Evolutionary conservation across 441 rosid species (phyloP).

Genomic region (Pelargonium fulgidum): DNA sequence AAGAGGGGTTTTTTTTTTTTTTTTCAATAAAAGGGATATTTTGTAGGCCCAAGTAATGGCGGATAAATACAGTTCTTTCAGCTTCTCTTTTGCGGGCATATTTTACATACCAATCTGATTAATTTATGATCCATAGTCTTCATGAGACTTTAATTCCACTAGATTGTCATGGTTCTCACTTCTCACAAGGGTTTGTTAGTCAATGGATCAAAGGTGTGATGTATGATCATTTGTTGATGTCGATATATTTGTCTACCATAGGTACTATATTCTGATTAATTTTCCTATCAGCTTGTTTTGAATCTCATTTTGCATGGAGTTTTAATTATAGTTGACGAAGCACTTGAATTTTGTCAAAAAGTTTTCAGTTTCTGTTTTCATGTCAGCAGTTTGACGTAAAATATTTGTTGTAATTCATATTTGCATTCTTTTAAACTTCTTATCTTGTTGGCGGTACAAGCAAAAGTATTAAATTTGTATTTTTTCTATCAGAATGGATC

Average conservation of each 20-base stretch:
- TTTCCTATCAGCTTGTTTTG: not conserved
- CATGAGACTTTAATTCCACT: too few relatives aligned
- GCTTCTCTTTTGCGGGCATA: too few relatives aligned
- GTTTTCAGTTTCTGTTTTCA: not conserved
- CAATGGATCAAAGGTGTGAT: not conserved
- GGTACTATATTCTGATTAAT: not conserved
- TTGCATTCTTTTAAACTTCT: not conserved
- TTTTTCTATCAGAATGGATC: slow-evolving; percentile 50
- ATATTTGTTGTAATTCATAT: slow-evolving; percentile 7
- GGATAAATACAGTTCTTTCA: too few relatives aligned
- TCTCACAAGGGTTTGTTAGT: not conserved
- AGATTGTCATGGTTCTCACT: too few relatives aligned
- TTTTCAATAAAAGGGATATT: too few relatives aligned
- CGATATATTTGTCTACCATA: not conserved
- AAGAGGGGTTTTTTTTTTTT: too few relatives aligned
- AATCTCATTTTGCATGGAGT: not conserved
- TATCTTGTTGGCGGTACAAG: slow-evolving; percentile 12
- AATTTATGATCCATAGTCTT: too few relatives aligned
- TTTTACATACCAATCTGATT: too few relatives aligned
- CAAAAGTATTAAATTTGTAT: slow-evolving; percentile 17
- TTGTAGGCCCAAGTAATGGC: too few relatives aligned
- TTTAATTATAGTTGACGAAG: not conserved
- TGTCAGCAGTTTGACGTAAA: not conserved
- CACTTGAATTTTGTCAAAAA: not conserved
- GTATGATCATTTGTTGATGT: not conserved